A percentile compares a stretch with the other conserved stretches of the same genome.
Conservation (phyloP, 2,329 filamentous ascomycete genomes). For the Aspergillus quadricinctus region DNA sequence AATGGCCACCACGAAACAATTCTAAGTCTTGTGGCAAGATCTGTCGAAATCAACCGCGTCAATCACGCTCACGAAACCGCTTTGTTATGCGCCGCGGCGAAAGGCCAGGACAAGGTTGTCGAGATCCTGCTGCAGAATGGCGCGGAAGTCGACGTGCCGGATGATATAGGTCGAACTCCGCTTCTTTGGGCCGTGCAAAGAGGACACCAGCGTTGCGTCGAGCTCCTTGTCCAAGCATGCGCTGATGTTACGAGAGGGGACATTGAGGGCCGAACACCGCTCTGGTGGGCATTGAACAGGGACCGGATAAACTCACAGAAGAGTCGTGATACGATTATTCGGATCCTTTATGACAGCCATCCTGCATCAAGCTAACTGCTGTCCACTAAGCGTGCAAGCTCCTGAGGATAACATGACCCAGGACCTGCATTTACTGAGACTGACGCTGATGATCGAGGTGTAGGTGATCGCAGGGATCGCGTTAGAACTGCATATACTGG, state of each 20-base stretch:
- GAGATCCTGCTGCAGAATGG: too few species aligned
- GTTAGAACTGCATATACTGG: neutral
- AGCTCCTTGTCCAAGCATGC: neutral
- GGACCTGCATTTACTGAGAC: neutral
- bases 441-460: too few species aligned
- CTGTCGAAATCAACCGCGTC: too few species aligned
- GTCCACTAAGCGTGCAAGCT: too few species aligned
- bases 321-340: neutral
- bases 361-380: too few species aligned
- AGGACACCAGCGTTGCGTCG: neutral
- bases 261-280: neutral
- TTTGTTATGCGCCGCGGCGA: too few species aligned
- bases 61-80: too few species aligned
- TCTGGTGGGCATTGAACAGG: neutral
- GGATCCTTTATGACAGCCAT: neutral
- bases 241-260: neutral
- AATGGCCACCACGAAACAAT: too few species aligned
- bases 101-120: too few species aligned
- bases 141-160: neutral
- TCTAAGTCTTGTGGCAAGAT: too few species aligned
- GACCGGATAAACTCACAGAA: too few species aligned
- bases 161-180: neutral
- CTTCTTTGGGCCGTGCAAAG: neutral
- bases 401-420: too few species aligned
- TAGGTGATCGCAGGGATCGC: neutral